phyloP scores from a whole-genome alignment of 805 yeast species.

The Isabelozyma heimii region DNA sequence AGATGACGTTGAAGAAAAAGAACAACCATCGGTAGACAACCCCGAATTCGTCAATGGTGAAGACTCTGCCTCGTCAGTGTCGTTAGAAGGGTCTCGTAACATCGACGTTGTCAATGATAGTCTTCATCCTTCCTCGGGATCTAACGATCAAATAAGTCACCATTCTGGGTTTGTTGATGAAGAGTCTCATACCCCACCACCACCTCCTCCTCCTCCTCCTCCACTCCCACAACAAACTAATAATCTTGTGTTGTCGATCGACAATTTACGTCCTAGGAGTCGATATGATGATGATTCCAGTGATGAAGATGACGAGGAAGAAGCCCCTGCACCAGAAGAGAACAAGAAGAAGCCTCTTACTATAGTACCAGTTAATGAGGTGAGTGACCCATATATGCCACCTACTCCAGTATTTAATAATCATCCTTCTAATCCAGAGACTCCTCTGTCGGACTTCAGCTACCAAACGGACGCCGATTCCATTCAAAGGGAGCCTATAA shows the following conservation, averaged over 20 bases:
- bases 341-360: not conserved
- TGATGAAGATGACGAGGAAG: conserved; percentile 12
- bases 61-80: not conserved
- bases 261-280: conserved; percentile 14
- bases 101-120: not conserved
- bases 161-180: not conserved
- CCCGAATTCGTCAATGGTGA: not conserved
- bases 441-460: conserved; percentile 35
- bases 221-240: not conserved
- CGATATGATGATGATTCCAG: conserved; percentile 15
- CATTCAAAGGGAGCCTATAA: conserved; percentile 35
- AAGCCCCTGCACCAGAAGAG: not conserved
- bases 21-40: not conserved
- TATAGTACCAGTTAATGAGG: not conserved
- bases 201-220: not conserved
- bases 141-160: not conserved
- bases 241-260: conserved; percentile 35
- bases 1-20: not conserved
- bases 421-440: conserved; percentile 19
- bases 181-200: not conserved
- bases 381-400: conserved; percentile 9
- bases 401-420: conserved; percentile 27
- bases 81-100: not conserved
- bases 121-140: not conserved
- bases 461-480: conserved; percentile 39